Conservation (phyloP, 768 basidiomycete species). For the Harrya chromipes region DNA sequence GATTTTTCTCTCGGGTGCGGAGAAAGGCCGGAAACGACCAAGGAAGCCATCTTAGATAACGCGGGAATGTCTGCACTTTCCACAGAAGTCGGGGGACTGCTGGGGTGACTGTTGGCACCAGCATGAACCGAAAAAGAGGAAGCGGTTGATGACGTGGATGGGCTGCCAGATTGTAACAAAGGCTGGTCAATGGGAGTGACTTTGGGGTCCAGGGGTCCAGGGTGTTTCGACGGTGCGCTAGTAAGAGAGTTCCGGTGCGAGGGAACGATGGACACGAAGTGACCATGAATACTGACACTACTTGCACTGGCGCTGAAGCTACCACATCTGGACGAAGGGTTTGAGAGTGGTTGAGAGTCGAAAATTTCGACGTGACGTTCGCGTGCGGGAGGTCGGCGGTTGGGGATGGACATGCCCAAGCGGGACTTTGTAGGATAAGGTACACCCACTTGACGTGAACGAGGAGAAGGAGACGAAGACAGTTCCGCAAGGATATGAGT, state of each 20-base stretch:
- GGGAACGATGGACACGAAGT: slow-evolving; percentile 11
- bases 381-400: slow-evolving; percentile 42
- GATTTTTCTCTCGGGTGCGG: slow-evolving; percentile 1
- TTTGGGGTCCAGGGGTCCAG: slow-evolving; percentile 4
- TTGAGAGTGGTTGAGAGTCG: slow-evolving; percentile 74
- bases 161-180: slow-evolving; percentile 36
- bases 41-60: slow-evolving; percentile 29
- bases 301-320: slow-evolving; percentile 32
- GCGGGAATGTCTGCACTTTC: slow-evolving; percentile 39
- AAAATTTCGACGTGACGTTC: slow-evolving; percentile 77
- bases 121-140: slow-evolving; percentile 47
- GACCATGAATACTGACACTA: slow-evolving; percentile 16
- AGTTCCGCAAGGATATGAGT: slow-evolving; percentile 69
- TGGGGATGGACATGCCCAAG: slow-evolving; percentile 59
- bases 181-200: slow-evolving; percentile 4
- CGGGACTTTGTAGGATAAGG: slow-evolving; percentile 66
- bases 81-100: slow-evolving; percentile 56
- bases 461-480: slow-evolving; percentile 63
- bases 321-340: slow-evolving; percentile 38
- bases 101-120: slow-evolving; percentile 34
- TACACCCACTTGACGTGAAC: slow-evolving; percentile 77
- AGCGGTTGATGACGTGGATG: slow-evolving; percentile 29
- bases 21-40: slow-evolving; percentile 14
- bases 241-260: slow-evolving; percentile 7
- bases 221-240: slow-evolving; percentile 25